Conservation (phyloP, 352 stramenopile genomes). For the Phytophthora syringae region DNA sequence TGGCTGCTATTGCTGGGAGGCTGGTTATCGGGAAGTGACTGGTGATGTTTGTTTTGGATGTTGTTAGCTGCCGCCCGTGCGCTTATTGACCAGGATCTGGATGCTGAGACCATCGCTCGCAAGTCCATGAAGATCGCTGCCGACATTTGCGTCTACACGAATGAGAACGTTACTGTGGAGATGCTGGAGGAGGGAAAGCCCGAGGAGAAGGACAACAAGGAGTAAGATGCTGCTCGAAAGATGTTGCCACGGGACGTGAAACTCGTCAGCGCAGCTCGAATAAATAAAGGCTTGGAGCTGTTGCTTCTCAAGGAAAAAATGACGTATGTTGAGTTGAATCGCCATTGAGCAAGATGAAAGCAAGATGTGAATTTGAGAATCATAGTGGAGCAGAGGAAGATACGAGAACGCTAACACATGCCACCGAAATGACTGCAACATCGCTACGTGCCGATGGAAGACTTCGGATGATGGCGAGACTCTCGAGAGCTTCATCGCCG, state of each 20-base stretch:
- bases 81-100: slow-evolving; percentile 94
- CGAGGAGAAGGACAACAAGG: slow-evolving; percentile 37
- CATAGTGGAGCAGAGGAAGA: slow-evolving; percentile 23
- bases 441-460: slow-evolving; percentile 1
- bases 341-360: neutral
- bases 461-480: neutral
- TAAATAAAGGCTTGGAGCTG: slow-evolving; percentile 19
- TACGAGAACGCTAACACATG: slow-evolving; percentile 22
- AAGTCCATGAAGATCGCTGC: slow-evolving; percentile 96
- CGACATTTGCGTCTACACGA: slow-evolving; percentile 99
- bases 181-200: slow-evolving; percentile 74
- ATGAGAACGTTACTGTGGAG: slow-evolving; percentile 97
- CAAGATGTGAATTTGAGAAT: slow-evolving; percentile 27
- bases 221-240: slow-evolving; percentile 32
- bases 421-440: slow-evolving; percentile 4
- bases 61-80: slow-evolving; percentile 94
- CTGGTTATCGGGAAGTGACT: slow-evolving; percentile 9
- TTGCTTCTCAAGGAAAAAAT: too few relatives aligned
- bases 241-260: neutral
- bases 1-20: neutral
- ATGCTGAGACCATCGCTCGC: slow-evolving; percentile 94
- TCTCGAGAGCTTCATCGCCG: neutral
- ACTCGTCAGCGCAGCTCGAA: slow-evolving; percentile 11
- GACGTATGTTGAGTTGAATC: neutral
- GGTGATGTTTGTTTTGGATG: slow-evolving; percentile 9